These are phyloP conservation scores for Aureobasidium sp. DNA, from an alignment of 2,329 filamentous ascomycete genomes.

Conservation along the genomic window DNA sequence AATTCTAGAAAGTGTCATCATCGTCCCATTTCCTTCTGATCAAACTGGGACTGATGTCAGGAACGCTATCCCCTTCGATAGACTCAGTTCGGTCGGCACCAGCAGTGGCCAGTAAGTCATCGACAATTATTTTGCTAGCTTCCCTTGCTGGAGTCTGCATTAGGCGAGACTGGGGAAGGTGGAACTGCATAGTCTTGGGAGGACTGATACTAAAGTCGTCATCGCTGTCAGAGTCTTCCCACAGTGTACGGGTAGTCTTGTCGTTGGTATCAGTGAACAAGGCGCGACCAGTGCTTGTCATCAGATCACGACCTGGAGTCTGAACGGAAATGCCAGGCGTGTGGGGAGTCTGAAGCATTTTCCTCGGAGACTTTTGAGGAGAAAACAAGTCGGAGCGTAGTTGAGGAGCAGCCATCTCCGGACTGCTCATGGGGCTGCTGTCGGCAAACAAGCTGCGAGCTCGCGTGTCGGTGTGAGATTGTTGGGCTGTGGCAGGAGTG, in stretches of 20 bases:
- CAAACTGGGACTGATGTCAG: constrained; percentile 43
- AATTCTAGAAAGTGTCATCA: constrained; percentile 39
- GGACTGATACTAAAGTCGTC: constrained; percentile 54
- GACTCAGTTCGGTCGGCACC: constrained; percentile 52
- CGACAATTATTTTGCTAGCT: constrained; percentile 73
- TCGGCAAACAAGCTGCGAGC: constrained; percentile 22
- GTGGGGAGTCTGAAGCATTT: constrained; percentile 41
- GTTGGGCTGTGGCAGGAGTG: constrained; percentile 35
- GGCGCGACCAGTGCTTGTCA: constrained; percentile 29
- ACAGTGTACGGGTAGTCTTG: constrained; percentile 49
- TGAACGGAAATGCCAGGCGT: constrained; percentile 79
- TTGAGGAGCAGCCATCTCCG: constrained; percentile 73
- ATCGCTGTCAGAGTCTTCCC: constrained; percentile 67
- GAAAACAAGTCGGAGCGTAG: constrained; percentile 76
- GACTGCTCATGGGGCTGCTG: constrained; percentile 44
- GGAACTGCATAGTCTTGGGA: constrained; percentile 88
- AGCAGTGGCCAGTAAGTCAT: constrained; percentile 70
- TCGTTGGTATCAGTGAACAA: constrained; percentile 30
- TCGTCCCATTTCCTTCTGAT: constrained; percentile 38
- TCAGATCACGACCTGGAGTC: constrained; percentile 51
- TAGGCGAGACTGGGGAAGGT: constrained; percentile 67
- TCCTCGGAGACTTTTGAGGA: constrained; percentile 21
- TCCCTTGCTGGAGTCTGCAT: constrained; percentile 77
- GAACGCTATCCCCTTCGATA: constrained; percentile 34
- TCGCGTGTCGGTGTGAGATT: constrained; percentile 19